These are phyloP conservation scores for Eucalyptus sp. DNA, from an alignment of 345 rosid species.

Conservation along the genomic window DNA sequence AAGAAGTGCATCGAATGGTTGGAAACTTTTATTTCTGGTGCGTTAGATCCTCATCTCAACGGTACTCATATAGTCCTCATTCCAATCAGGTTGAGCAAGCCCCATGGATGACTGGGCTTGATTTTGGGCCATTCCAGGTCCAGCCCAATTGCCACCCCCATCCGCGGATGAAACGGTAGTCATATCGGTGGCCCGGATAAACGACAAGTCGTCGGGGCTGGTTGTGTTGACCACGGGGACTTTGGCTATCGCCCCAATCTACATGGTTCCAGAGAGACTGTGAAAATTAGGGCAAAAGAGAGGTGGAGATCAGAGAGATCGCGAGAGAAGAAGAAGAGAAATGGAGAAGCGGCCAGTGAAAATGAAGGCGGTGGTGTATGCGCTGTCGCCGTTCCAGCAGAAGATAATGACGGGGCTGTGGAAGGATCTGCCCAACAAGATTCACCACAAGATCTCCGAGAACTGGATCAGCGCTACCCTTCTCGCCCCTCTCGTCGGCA, in stretches of 20 bases:
- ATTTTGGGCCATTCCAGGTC: not conserved
- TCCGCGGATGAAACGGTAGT: not conserved
- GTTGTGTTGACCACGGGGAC: not conserved
- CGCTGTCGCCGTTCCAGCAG: conserved; percentile 77
- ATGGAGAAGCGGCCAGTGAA: conserved; percentile 69
- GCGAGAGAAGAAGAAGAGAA: not conserved
- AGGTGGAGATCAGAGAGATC: not conserved
- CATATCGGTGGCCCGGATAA: not conserved
- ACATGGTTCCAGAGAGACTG: not conserved
- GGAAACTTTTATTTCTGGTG: too few relatives aligned
- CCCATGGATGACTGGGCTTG: too few relatives aligned
- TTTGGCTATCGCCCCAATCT: not conserved
- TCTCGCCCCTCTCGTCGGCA: conserved; percentile 52
- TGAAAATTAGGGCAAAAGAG: not conserved
- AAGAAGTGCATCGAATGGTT: too few relatives aligned
- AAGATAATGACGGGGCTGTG: conserved; percentile 61
- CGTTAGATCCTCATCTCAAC: too few relatives aligned
- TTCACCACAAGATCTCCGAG: conserved; percentile 69
- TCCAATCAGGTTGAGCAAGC: too few relatives aligned
- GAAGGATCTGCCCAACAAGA: conserved; percentile 58
- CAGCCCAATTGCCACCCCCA: not conserved
- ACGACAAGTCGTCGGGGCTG: not conserved
- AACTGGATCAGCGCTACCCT: conserved; percentile 72
- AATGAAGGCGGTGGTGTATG: conserved; percentile 76
- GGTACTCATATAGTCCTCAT: too few relatives aligned